phyloP scores from a whole-genome alignment of 106 monocot species.

The Acorus gramineus region DNA sequence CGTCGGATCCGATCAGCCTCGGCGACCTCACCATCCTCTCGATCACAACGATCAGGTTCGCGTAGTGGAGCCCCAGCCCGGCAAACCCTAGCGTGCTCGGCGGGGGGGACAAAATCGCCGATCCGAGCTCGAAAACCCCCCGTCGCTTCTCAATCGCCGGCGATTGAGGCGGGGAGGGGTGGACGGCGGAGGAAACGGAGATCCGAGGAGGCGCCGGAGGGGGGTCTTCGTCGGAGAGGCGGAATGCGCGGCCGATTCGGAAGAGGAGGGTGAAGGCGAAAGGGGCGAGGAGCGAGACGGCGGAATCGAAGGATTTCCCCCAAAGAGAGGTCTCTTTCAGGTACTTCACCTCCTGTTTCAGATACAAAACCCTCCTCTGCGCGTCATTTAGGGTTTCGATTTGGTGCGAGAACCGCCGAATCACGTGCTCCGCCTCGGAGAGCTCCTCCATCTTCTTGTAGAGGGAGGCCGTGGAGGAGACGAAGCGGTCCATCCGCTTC shows the following conservation, averaged over 20 bases:
- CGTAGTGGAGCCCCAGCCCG: conserved; percentile 45
- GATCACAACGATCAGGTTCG: conserved; percentile 36
- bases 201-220: conserved; percentile 27
- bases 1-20: conserved; percentile 29
- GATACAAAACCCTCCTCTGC: conserved; percentile 43
- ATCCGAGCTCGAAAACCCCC: conserved; percentile 21
- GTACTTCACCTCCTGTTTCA: conserved; percentile 41
- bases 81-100: conserved; percentile 43
- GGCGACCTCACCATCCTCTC: conserved; percentile 43
- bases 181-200: conserved; percentile 18
- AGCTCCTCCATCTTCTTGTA: conserved; percentile 52
- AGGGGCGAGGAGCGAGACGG: conserved; percentile 29
- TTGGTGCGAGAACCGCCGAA: conserved; percentile 30
- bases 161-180: not conserved
- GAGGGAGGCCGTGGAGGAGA: conserved; percentile 28
- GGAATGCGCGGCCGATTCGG: conserved; percentile 52
- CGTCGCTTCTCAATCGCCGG: not conserved
- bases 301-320: conserved; percentile 37
- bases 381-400: conserved; percentile 19
- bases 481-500: conserved; percentile 50
- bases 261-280: conserved; percentile 43
- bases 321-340: conserved; percentile 57
- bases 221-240: conserved; percentile 23
- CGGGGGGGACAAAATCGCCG: conserved; percentile 13
- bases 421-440: conserved; percentile 37